A percentile compares a stretch with the other conserved stretches of the same genome.
phyloP scores from a whole-genome alignment of 164 flowering plant species.

The Nymphaea colorata region DNA sequence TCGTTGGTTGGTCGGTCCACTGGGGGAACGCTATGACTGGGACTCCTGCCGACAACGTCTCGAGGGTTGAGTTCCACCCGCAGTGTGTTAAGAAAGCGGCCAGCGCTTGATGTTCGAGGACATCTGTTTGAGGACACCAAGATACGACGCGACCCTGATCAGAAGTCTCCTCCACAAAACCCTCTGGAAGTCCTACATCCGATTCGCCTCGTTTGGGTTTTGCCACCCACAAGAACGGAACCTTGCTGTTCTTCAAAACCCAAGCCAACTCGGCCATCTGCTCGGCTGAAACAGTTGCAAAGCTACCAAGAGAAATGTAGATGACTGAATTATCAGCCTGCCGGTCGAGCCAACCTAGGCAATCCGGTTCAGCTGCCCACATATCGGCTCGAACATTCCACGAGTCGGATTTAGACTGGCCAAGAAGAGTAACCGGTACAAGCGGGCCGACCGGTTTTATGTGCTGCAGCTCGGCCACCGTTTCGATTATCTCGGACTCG shows the following conservation, averaged over 20 bases:
- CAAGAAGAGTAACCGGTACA: slow-evolving; percentile 16
- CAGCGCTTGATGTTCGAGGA: slow-evolving; percentile 45
- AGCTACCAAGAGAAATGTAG: slow-evolving; percentile 55
- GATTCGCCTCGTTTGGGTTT: slow-evolving; percentile 2
- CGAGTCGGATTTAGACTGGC: background rate
- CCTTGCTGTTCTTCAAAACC: slow-evolving; percentile 30
- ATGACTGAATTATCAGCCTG: slow-evolving; percentile 37
- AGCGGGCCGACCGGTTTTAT: slow-evolving; percentile 56
- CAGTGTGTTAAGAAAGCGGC: slow-evolving; percentile 68
- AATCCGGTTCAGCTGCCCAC: slow-evolving; percentile 26
- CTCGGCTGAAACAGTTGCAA: slow-evolving; percentile 26
- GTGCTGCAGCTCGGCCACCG: slow-evolving; percentile 24
- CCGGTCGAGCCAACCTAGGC: slow-evolving; percentile 45
- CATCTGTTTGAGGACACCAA: slow-evolving; percentile 65
- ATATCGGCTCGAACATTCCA: slow-evolving; percentile 27
- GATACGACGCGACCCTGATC: slow-evolving; percentile 44
- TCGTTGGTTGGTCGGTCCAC: slow-evolving; percentile 67
- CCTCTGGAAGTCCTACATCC: slow-evolving; percentile 21
- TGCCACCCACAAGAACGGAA: slow-evolving; percentile 54
- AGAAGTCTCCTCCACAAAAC: slow-evolving; percentile 31
- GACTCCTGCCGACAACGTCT: slow-evolving; percentile 38
- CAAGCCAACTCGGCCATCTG: slow-evolving; percentile 55
- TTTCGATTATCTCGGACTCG: slow-evolving; percentile 32
- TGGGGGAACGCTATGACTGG: slow-evolving; percentile 52
- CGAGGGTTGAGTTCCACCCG: slow-evolving; percentile 78